phyloP scores from a whole-genome alignment of 1,284 basidiomycete species.

The Malassezia psittaci region DNA sequence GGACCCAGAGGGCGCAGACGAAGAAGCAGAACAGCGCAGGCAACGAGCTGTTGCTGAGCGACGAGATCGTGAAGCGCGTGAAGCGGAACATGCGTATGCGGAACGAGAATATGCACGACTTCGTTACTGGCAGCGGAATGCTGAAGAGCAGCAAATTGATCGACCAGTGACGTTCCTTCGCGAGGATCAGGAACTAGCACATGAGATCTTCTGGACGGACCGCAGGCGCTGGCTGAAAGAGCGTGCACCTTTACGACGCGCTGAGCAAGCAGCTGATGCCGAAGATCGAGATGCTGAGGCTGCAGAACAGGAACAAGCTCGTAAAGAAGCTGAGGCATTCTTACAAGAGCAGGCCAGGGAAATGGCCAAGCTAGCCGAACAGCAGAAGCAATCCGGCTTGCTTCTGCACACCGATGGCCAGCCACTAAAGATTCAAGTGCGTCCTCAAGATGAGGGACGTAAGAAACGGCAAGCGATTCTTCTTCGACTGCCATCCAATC shows the following conservation, averaged over 20 bases:
- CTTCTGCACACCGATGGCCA: slow-evolving; percentile 23
- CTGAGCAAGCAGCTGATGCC: slow-evolving; percentile 31
- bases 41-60: background rate
- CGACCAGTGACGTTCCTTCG: background rate
- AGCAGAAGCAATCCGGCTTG: slow-evolving; percentile 34
- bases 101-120: slow-evolving; percentile 26
- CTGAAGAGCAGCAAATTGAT: no score
- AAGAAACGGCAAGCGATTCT: slow-evolving; percentile 27
- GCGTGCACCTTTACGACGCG: slow-evolving; percentile 19
- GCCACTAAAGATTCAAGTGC: slow-evolving; percentile 38
- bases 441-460: slow-evolving; percentile 3
- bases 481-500: slow-evolving; percentile 14
- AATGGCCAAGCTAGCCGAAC: slow-evolving; percentile 29
- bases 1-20: slow-evolving; percentile 22
- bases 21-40: slow-evolving; percentile 19
- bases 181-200: slow-evolving; percentile 15
- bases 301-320: slow-evolving; percentile 22
- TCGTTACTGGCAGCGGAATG: slow-evolving; percentile 21
- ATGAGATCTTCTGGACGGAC: slow-evolving; percentile 15
- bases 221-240: slow-evolving; percentile 33
- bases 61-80: slow-evolving; percentile 1
- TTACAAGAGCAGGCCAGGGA: slow-evolving; percentile 37
- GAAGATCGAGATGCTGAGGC: slow-evolving; percentile 20
- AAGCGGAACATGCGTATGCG: slow-evolving; percentile 17
- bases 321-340: slow-evolving; percentile 34